A percentile compares a stretch with the other conserved stretches of the same genome.
Conservation (phyloP, 2,329 filamentous ascomycete genomes). For the Lachnellula subtilissima region DNA sequence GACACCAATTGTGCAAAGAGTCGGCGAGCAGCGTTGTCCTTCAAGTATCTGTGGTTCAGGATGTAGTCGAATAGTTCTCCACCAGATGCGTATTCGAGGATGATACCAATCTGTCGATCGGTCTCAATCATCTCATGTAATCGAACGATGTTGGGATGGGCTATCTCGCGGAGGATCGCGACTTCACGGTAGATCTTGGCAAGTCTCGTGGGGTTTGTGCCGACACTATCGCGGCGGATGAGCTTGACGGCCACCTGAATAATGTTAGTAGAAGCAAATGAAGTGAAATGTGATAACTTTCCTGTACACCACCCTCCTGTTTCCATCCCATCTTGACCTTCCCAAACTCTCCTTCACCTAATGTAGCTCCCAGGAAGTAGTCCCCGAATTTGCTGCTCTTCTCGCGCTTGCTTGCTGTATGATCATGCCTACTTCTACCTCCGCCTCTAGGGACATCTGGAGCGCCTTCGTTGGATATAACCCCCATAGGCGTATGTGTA, state of each 20-base stretch:
- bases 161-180: slow-evolving; percentile 77
- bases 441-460: slow-evolving; percentile 38
- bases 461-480: slow-evolving; percentile 46
- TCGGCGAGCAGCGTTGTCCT: slow-evolving; percentile 84
- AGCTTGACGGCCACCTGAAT: slow-evolving; percentile 89
- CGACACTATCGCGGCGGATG: slow-evolving; percentile 86
- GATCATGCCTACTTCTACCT: slow-evolving; percentile 55
- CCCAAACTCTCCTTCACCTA: slow-evolving; percentile 96
- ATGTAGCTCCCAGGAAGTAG: slow-evolving; percentile 90
- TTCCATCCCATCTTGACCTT: slow-evolving; percentile 99
- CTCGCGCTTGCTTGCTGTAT: slow-evolving; percentile 42
- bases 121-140: slow-evolving; percentile 99
- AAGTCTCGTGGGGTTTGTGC: slow-evolving; percentile 79
- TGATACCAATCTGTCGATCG: slow-evolving; percentile 94
- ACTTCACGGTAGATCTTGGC: slow-evolving; percentile 98
- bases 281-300: slow-evolving; percentile 32
- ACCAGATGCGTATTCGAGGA: slow-evolving; percentile 95
- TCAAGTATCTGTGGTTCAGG: slow-evolving; percentile 91
- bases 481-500: slow-evolving; percentile 42
- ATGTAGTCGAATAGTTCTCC: slow-evolving; percentile 99
- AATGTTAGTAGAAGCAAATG: neutral
- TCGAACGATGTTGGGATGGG: slow-evolving; percentile 94
- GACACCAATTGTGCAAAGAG: slow-evolving; percentile 95
- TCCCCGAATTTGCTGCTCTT: slow-evolving; percentile 91
- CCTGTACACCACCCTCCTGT: slow-evolving; percentile 82